Evolutionary conservation across 2,329 filamentous ascomycete species (phyloP).

Genomic region (Erysiphe pulchra): DNA sequence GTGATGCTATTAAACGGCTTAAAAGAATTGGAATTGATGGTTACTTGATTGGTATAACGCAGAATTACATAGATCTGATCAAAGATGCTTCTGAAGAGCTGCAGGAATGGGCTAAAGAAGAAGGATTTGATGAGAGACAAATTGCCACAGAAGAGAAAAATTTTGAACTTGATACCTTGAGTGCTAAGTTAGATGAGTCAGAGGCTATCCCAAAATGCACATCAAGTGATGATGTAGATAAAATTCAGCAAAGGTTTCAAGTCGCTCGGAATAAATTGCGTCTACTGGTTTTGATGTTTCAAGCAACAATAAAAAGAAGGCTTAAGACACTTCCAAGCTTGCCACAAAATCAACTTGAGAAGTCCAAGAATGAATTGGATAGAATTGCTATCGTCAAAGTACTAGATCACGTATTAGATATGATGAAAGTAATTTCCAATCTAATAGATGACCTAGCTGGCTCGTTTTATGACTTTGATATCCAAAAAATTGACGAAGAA

Average conservation of each 20-base stretch:
- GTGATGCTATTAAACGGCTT: constrained; percentile 43
- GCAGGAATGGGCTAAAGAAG: constrained; percentile 65
- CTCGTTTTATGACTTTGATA: constrained; percentile 45
- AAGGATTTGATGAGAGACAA: constrained; percentile 26
- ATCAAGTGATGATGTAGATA: constrained; percentile 34
- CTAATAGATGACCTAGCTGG: constrained; percentile 43
- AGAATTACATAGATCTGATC: constrained; percentile 48
- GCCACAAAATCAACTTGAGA: constrained; percentile 12
- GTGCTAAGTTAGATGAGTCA: constrained; percentile 38
- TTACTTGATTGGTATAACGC: constrained; percentile 42
- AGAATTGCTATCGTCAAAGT: constrained; percentile 11
- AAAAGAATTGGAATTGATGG: constrained; percentile 42
- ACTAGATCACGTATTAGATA: constrained; percentile 28
- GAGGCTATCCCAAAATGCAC: constrained; percentile 37
- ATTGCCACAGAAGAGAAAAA: constrained; percentile 24
- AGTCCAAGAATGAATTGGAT: not conserved
- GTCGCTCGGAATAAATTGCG: constrained; percentile 36
- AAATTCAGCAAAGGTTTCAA: constrained; percentile 39
- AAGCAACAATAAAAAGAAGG: constrained; percentile 42
- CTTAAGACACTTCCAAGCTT: constrained; percentile 30
- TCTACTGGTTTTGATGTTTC: constrained; percentile 40
- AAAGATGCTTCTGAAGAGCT: constrained; percentile 68
- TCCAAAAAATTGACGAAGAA: constrained; percentile 26
- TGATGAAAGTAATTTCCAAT: constrained; percentile 35
- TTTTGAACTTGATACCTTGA: constrained; percentile 18